These are phyloP conservation scores for Herpetomonas samuelpessoai DNA, from an alignment of 208 protist species.

Conservation along the genomic window DNA sequence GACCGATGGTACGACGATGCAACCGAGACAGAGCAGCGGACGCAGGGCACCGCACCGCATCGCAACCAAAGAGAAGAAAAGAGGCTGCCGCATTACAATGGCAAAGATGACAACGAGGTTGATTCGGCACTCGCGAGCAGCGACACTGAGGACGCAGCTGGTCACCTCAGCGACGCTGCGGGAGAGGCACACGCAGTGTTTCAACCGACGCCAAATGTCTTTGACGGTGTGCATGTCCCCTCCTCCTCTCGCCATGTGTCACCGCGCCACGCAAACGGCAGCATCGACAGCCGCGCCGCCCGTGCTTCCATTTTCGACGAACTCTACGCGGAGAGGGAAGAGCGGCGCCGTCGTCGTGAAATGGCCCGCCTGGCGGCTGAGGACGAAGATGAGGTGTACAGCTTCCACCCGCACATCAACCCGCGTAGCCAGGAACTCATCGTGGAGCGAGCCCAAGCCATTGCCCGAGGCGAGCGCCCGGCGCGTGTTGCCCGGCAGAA, in stretches of 20 bases:
- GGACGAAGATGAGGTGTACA: conserved; percentile 15
- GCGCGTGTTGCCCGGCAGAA: conserved; percentile 15
- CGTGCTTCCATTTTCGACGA: conserved; percentile 24
- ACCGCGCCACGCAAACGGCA: neutral
- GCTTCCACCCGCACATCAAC: conserved; percentile 23
- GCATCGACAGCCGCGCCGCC: neutral
- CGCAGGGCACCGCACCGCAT: conserved; percentile 14
- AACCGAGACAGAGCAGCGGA: conserved; percentile 23
- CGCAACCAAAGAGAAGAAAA: neutral
- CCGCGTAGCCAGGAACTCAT: conserved; percentile 17
- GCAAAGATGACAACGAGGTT: neutral
- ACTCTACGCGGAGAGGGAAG: conserved; percentile 25
- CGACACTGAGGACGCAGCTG: too few species aligned
- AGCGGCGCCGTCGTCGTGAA: conserved; percentile 25
- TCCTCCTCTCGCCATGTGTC: too few species aligned
- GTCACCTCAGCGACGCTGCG: neutral
- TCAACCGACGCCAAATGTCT: neutral
- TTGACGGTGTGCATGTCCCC: neutral
- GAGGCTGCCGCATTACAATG: neutral
- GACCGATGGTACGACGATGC: conserved; percentile 25
- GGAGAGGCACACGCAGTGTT: neutral
- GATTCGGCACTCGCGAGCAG: neutral
- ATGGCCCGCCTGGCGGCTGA: conserved; percentile 14
- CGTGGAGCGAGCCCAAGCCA: conserved; percentile 19
- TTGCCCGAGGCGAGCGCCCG: conserved; percentile 17